Percentiles rank a stretch among this genome's conserved stretches.
Conservation (phyloP, 2,329 filamentous ascomycete genomes). For the Penicillium thymicola region DNA sequence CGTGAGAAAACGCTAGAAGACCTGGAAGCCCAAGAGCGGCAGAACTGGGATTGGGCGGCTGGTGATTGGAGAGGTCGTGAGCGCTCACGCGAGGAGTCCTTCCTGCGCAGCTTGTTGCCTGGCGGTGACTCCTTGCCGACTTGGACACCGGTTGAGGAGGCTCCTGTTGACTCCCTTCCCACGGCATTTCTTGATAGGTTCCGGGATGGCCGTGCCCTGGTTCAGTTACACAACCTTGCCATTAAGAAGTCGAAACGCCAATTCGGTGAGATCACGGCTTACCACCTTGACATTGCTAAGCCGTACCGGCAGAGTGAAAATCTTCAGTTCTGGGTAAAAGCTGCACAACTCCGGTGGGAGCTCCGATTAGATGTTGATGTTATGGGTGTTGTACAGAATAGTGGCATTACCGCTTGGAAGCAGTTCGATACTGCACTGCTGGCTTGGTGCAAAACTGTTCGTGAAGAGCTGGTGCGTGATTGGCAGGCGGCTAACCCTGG, state of each 20-base stretch:
- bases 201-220: constrained; percentile 74
- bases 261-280: constrained; percentile 84
- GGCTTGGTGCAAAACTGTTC: constrained; percentile 76
- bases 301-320: constrained; percentile 94
- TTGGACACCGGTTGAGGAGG: constrained; percentile 60
- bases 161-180: constrained; percentile 25
- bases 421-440: constrained; percentile 80
- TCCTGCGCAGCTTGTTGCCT: constrained; percentile 71
- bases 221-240: constrained; percentile 84
- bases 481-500: constrained; percentile 48
- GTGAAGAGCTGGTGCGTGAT: constrained; percentile 78
- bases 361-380: constrained; percentile 78
- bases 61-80: constrained; percentile 74
- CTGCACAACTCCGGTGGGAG: constrained; percentile 91
- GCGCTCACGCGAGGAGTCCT: constrained; percentile 74
- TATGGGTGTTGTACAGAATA: constrained; percentile 78
- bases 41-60: constrained; percentile 75
- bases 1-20: constrained; percentile 75
- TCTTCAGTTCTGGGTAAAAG: constrained; percentile 92
- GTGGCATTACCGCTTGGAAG: constrained; percentile 63
- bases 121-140: constrained; percentile 58
- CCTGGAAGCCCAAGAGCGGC: constrained; percentile 67
- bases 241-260: constrained; percentile 80
- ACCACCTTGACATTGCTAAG: constrained; percentile 89
- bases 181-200: constrained; percentile 72